phyloP scores from a whole-genome alignment of 2,329 filamentous ascomycete genomes.

The Ascocoryne sarcoides region DNA sequence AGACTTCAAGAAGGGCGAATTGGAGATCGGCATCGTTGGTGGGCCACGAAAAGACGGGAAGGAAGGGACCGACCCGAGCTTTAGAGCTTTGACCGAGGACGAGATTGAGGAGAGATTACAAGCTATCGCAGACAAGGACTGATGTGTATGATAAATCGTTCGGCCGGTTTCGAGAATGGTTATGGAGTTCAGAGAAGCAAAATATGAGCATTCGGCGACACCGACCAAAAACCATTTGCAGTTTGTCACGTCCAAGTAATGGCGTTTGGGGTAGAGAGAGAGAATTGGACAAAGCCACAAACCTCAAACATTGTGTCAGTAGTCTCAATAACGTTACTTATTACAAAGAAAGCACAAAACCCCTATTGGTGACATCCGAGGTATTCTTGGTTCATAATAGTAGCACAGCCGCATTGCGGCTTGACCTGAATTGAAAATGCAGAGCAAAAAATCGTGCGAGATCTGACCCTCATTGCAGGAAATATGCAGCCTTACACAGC shows the following conservation, averaged over 20 bases:
- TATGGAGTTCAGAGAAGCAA: conserved; percentile 14
- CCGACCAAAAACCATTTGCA: conserved; percentile 10
- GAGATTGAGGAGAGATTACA: conserved; percentile 98
- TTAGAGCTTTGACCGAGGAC: conserved; percentile 87
- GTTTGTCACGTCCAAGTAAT: conserved; percentile 7
- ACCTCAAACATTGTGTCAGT: neutral
- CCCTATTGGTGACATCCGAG: too few relatives aligned
- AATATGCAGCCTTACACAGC: too few relatives aligned
- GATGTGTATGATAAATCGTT: too few relatives aligned
- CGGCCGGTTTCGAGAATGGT: conserved; percentile 4
- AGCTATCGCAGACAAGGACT: conserved; percentile 98
- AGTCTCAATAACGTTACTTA: too few relatives aligned
- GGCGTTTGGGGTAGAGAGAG: neutral
- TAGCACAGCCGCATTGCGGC: conserved; percentile 1
- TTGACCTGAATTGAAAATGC: neutral
- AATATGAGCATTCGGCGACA: conserved; percentile 19
- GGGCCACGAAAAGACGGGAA: conserved; percentile 74
- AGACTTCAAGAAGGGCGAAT: conserved; percentile 98
- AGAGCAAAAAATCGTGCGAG: neutral
- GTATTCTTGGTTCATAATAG: neutral
- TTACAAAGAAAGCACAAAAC: too few relatives aligned
- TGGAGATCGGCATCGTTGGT: conserved; percentile 95
- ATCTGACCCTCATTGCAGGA: neutral
- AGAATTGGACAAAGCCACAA: neutral
- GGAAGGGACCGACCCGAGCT: conserved; percentile 69